A percentile compares a stretch with the other conserved stretches of the same genome.
These are phyloP conservation scores for Primulina tabacum DNA, from an alignment of 257 asterid species.

Conservation along the genomic window DNA sequence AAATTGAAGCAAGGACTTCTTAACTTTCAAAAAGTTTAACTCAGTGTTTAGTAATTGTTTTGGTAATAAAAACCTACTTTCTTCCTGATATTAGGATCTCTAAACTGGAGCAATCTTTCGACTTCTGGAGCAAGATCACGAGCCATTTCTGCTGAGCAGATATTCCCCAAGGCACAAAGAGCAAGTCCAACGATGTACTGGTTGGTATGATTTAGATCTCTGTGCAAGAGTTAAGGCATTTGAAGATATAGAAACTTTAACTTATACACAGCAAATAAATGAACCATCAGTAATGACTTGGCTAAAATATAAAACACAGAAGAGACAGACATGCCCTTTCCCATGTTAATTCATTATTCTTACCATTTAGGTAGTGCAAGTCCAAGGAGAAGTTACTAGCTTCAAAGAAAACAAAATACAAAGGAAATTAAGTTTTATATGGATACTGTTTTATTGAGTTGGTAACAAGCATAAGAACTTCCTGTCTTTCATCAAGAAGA, in stretches of 20 bases:
- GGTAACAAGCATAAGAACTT: conserved; percentile 97
- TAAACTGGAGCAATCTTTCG: conserved; percentile 85
- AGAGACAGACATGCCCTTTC: conserved; percentile 16
- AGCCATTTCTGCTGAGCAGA: conserved; percentile 99
- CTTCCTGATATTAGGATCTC: conserved; percentile 96
- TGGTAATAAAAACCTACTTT: conserved; percentile 48
- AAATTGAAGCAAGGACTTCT: neutral
- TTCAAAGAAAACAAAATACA: conserved; percentile 15
- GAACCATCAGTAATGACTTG: conserved; percentile 21
- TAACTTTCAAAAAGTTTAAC: neutral
- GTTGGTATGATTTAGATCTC: conserved; percentile 95
- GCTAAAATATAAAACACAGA: conserved; percentile 9
- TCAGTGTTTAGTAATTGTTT: neutral
- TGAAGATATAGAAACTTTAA: conserved; percentile 22
- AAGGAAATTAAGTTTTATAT: conserved; percentile 19
- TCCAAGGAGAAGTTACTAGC: conserved; percentile 10
- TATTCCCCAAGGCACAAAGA: conserved; percentile 97
- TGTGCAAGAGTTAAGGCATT: conserved; percentile 54
- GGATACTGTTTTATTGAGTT: conserved; percentile 99
- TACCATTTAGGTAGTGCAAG: conserved; percentile 12
- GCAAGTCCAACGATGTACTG: conserved; percentile 99
- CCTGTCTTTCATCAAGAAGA: conserved; percentile 99
- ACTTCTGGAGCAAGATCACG: conserved; percentile 99
- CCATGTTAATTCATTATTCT: conserved; percentile 6
- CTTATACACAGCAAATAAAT: conserved; percentile 23